Base-by-base conservation (phyloP, 805 yeast genomes). In the Metschnikowia reukaufii region DNA sequence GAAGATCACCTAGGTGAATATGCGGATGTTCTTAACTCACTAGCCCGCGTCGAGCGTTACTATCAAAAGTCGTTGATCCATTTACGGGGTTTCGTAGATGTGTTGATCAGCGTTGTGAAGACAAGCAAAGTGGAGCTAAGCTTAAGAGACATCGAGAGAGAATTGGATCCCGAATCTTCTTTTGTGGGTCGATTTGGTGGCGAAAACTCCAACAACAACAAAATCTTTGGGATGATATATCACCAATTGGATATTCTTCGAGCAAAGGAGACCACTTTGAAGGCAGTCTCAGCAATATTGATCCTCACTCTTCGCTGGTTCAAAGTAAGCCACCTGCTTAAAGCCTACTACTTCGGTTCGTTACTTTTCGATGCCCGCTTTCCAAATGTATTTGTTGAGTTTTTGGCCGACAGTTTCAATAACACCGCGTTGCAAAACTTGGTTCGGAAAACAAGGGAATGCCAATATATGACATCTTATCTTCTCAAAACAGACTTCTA, bases 281-380 rank as follows among this genome's bases (percentile, higher is more conserved):
- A 83, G 54, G 78, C 84, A 4, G 68, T 84, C 2, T 70, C 84
- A 0, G 78, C 79, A 1, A 74, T 82, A 1, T 45, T 88, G 1
- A 55, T 68, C 9, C 56, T 79, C 17, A 60, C 94, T 17, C 61
- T 84, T 29, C 78, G 77, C 56, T 91, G 97, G 97, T 84, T 88
- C 62, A 87, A 86, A 60, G 63, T 76, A 8, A 84, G 81, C 37
- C 97, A 94, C 62, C 69, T 89, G 2, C 63, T 91, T 52, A 91
- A 92, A 62, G 83, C 77, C 62, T 95, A 89, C 61, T 87, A 84
- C 56, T 67, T 92, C 12, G 64, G 85, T 6, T 77, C 87, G 0
- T 61, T 91, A 36, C 63, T 94, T 20, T 86, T 84, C 63, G 98
- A 94, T 62, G 78, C 84, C 23, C 82, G 83, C 48, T 85, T 67